Conservation (phyloP, 495 filamentous ascomycete genomes). For the Talaromyces trachyspermus region DNA sequence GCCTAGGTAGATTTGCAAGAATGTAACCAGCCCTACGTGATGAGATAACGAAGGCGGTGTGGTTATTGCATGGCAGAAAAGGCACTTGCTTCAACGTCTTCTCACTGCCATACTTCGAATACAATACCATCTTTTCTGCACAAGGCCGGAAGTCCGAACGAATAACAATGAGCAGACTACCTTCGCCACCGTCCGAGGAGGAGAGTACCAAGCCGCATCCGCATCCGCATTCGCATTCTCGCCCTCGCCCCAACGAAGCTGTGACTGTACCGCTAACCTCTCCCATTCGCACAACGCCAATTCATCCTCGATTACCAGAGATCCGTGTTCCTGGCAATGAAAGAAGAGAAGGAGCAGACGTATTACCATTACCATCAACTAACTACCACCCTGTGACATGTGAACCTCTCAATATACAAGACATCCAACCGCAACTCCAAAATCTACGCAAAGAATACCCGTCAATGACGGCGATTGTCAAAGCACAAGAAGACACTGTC, state of each 20-base stretch:
- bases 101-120: background rate
- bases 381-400: slow-evolving; percentile 36
- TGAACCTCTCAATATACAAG: slow-evolving; percentile 19
- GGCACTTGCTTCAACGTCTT: background rate
- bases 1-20: no score
- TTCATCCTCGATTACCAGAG: slow-evolving; percentile 34
- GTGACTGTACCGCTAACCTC: slow-evolving; percentile 32
- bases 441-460: slow-evolving; percentile 32
- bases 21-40: background rate
- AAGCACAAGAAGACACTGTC: slow-evolving; percentile 32
- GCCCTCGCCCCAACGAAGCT: no score
- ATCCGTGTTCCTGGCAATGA: slow-evolving; percentile 28
- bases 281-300: slow-evolving; percentile 30
- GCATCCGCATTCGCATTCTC: slow-evolving; percentile 8
- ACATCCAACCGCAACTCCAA: slow-evolving; percentile 27
- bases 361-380: slow-evolving; percentile 26
- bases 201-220: slow-evolving; percentile 1
- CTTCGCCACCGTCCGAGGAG: slow-evolving; percentile 29
- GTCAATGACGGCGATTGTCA: slow-evolving; percentile 28
- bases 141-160: background rate
- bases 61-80: slow-evolving; percentile 10
- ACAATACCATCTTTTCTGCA: no score
- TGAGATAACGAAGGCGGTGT: slow-evolving; percentile 9
- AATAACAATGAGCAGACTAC: slow-evolving; percentile 18
- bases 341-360: no score